These are phyloP conservation scores for Linnemannia exigua DNA, from an alignment of 192 early-diverging fungal species.

Conservation along the genomic window DNA sequence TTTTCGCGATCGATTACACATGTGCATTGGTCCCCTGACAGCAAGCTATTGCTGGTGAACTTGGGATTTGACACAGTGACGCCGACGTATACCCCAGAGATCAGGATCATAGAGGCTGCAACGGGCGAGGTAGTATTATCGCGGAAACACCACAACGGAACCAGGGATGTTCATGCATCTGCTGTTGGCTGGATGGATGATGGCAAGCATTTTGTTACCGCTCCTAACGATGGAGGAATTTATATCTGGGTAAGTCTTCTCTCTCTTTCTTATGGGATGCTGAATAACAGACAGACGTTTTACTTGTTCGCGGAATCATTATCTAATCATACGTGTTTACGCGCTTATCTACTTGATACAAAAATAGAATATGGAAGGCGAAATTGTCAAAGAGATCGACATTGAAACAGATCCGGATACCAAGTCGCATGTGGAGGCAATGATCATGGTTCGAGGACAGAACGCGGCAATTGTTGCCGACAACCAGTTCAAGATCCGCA, in stretches of 20 bases:
- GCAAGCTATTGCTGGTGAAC: constrained; percentile 40
- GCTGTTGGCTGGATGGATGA: constrained; percentile 41
- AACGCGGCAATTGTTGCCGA: constrained; percentile 22
- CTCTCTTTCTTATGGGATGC: neutral
- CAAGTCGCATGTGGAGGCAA: neutral
- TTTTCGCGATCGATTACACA: constrained; percentile 36
- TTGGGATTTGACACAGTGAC: constrained; percentile 13
- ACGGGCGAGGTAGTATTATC: constrained; percentile 31
- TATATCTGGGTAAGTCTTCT: constrained; percentile 37
- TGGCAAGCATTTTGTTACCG: constrained; percentile 34
- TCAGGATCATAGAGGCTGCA: constrained; percentile 25
- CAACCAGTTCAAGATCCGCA: neutral
- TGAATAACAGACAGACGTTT: neutral
- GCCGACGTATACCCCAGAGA: constrained; percentile 1
- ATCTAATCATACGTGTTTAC: neutral
- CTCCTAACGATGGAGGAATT: neutral
- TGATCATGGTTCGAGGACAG: constrained; percentile 37
- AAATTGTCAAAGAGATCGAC: constrained; percentile 17
- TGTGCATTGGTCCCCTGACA: constrained; percentile 44
- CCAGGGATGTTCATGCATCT: constrained; percentile 14
- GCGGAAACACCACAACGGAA: constrained; percentile 12
- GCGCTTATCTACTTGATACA: neutral
- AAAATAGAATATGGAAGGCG: constrained; percentile 37
- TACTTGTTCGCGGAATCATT: neutral
- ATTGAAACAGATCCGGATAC: neutral